Evolutionary conservation across 192 early-diverging fungal species (phyloP), one percentile per base, ranked within the genome.

Genomic region (Coemansia sp.): DNA sequence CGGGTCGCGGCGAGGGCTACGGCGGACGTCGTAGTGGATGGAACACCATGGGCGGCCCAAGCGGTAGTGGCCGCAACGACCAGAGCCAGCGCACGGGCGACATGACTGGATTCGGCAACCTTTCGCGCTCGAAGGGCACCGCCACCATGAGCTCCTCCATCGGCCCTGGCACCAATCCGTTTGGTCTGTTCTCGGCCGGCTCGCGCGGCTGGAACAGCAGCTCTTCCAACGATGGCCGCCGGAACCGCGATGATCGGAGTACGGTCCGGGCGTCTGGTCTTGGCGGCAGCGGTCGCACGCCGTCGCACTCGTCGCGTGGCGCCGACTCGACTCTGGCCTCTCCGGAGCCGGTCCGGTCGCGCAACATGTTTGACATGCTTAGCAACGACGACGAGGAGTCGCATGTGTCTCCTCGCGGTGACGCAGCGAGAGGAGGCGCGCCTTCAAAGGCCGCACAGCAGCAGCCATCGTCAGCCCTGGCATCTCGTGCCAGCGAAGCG

Each of bases 71-170:
- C 7, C 72, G 70, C 62, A 46, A 42, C 42, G 84, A 85, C 48
- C 72, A 72, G 81, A 78, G 64, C 69, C 84, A 81, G 82, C 85
- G 77, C 67, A 84, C 87, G 5, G 91, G 89, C 40, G 92, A 96
- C 64, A 65, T 94, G 46, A 82, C 87, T 20, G 83, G 85, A 48
- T 94, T 95, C 79, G 94, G 94, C 43, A 86, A 91, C 58, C 76
- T 91, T 2, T 79, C 82, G 45, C 84, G 86, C 55, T 83, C 84
- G 68, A 87, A 88, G 73, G 54, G 38, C 53, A 59, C 57, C 1
- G 57, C 38, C 14, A 41, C 7, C 38, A 59, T 59, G 57, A 41
- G 80, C 42, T 79, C 22, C 48, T 9, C n/a, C 39, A 22, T n/a
- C 14, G 57, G 57, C 0, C 57, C 39, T 59, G 57, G 57, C 7